Evolutionary conservation across 1,139 yeast species (phyloP).

Genomic region (Candida albicans): DNA sequence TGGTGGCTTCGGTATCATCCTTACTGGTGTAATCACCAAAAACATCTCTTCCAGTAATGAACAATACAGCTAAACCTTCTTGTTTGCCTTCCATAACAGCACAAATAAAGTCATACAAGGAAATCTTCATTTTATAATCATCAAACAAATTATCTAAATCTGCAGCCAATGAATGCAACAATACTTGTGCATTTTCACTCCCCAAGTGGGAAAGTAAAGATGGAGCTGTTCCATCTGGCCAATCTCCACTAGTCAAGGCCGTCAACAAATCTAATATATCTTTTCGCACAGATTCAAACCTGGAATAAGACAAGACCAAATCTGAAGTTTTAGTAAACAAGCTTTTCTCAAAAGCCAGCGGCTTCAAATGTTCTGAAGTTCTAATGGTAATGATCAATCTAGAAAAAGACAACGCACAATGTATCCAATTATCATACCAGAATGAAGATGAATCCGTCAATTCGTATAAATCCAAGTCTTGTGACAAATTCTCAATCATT

Average conservation of each 20-base stretch:
- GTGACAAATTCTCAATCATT: slow-evolving; percentile 49
- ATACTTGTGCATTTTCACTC: slow-evolving; percentile 54
- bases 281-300: slow-evolving; percentile 47
- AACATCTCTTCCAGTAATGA: slow-evolving; percentile 70
- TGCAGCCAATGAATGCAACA: slow-evolving; percentile 56
- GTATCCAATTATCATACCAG: slow-evolving; percentile 47
- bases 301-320: slow-evolving; percentile 60
- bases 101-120: slow-evolving; percentile 71
- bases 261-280: slow-evolving; percentile 60
- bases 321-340: slow-evolving; percentile 58
- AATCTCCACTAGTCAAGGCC: slow-evolving; percentile 58
- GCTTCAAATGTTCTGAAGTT: slow-evolving; percentile 43
- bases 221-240: slow-evolving; percentile 61
- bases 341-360: slow-evolving; percentile 65
- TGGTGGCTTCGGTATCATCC: background rate
- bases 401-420: slow-evolving; percentile 41
- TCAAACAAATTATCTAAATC: slow-evolving; percentile 65
- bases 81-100: slow-evolving; percentile 76
- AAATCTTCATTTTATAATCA: slow-evolving; percentile 53
- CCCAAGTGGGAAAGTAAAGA: slow-evolving; percentile 83
- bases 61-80: slow-evolving; percentile 79
- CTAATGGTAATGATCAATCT: slow-evolving; percentile 54
- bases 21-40: slow-evolving; percentile 30
- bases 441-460: slow-evolving; percentile 43
- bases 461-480: slow-evolving; percentile 37